Conservation (phyloP, 257 asterid genomes). For the Solanum bukasovii region DNA sequence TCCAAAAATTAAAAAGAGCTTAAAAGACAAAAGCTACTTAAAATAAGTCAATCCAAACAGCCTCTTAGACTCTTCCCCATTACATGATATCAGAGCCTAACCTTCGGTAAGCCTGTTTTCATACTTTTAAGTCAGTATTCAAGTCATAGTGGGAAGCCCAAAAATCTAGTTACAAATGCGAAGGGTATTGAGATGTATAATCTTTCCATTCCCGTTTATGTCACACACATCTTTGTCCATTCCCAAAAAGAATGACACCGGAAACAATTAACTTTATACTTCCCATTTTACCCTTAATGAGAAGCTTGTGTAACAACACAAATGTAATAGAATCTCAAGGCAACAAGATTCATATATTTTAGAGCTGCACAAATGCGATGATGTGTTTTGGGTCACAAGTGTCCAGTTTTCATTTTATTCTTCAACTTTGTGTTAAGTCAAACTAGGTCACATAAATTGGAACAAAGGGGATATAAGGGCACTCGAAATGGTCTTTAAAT, state of each 20-base stretch:
- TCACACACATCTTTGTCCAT: neutral
- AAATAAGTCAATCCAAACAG: neutral
- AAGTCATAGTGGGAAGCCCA: neutral
- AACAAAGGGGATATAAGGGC: neutral
- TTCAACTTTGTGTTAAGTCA: neutral
- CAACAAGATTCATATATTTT: neutral
- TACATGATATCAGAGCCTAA: neutral
- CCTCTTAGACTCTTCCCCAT: neutral
- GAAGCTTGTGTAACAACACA: neutral
- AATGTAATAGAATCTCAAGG: neutral
- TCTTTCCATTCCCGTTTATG: neutral
- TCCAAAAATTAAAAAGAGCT: neutral
- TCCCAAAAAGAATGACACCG: neutral
- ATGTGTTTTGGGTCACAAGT: neutral
- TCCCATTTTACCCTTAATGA: neutral
- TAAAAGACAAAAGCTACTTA: neutral
- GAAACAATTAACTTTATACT: neutral
- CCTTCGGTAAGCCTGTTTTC: neutral
- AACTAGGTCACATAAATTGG: neutral
- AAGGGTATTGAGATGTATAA: neutral
- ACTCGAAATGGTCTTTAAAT: neutral
- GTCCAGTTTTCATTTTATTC: neutral
- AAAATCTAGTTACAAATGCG: neutral
- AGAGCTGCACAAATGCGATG: neutral
- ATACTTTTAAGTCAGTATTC: neutral